These are phyloP conservation scores for Gossypium lobatum DNA, from an alignment of 441 rosid species.

Conservation along the genomic window DNA sequence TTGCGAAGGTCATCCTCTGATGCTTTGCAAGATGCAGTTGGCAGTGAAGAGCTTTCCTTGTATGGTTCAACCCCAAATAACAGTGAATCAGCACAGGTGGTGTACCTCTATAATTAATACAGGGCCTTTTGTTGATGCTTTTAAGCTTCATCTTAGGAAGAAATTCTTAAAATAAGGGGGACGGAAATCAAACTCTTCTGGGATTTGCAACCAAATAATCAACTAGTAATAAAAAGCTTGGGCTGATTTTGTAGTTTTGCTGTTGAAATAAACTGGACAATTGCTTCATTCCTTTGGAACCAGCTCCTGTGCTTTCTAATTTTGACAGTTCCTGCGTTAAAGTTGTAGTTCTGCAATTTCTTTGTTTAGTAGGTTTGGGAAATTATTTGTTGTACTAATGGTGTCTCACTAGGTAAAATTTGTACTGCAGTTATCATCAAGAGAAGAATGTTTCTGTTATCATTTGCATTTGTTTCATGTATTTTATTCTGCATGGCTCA, in stretches of 20 bases:
- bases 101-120: neutral
- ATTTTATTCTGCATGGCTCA: slow-evolving; percentile 11
- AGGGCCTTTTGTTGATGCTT: slow-evolving; percentile 5
- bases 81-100: slow-evolving; percentile 86
- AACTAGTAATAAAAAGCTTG: neutral
- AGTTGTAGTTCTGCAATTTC: slow-evolving; percentile 4
- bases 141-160: slow-evolving; percentile 8
- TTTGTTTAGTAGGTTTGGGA: slow-evolving; percentile 2
- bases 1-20: slow-evolving; percentile 76
- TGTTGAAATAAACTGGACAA: neutral
- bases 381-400: neutral
- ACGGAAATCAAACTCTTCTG: neutral
- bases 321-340: neutral
- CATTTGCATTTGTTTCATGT: neutral
- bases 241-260: neutral
- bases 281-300: slow-evolving; percentile 7
- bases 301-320: neutral
- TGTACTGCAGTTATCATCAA: neutral
- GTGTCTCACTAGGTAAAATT: neutral
- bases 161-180: neutral
- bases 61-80: slow-evolving; percentile 74
- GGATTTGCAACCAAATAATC: slow-evolving; percentile 5
- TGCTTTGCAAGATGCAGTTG: slow-evolving; percentile 81
- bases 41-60: slow-evolving; percentile 90
- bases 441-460: slow-evolving; percentile 2